These are phyloP conservation scores for Durio zibethinus DNA, from an alignment of 345 rosid genomes.

Conservation along the genomic window DNA sequence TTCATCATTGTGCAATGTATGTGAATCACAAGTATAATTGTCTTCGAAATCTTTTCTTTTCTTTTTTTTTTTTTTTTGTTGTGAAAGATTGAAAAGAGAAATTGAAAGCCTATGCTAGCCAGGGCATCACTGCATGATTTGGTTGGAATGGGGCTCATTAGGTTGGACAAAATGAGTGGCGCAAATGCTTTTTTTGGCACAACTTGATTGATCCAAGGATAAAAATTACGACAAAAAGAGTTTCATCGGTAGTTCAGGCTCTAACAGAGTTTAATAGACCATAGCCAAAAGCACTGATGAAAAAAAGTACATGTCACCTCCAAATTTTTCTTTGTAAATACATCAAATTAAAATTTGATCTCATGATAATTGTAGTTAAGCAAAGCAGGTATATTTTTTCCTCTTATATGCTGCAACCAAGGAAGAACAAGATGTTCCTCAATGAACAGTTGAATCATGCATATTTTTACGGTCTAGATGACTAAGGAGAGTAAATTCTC, in stretches of 20 bases:
- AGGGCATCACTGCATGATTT: not conserved
- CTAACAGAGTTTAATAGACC: not conserved
- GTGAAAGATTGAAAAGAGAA: too few relatives aligned
- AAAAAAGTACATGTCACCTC: not conserved
- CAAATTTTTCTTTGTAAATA: not conserved
- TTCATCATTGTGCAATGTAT: not conserved
- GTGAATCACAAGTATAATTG: not conserved
- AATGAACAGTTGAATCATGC: not conserved
- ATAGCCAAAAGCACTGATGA: not conserved
- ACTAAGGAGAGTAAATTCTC: too few relatives aligned
- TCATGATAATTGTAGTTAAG: not conserved
- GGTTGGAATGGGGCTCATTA: constrained; percentile 9
- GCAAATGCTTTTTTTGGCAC: not conserved
- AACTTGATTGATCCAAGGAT: not conserved
- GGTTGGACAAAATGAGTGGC: constrained; percentile 3
- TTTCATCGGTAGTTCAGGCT: not conserved
- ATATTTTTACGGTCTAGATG: too few relatives aligned
- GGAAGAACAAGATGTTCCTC: not conserved
- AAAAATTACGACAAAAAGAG: not conserved
- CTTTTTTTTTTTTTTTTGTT: not conserved
- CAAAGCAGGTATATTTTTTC: not conserved
- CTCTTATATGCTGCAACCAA: not conserved
- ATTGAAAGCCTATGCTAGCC: not conserved
- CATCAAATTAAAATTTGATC: not conserved
- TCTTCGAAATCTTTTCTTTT: not conserved